These are phyloP conservation scores for Saposhnikovia divaricata DNA, from an alignment of 129 eudicot genomes.

Conservation along the genomic window DNA sequence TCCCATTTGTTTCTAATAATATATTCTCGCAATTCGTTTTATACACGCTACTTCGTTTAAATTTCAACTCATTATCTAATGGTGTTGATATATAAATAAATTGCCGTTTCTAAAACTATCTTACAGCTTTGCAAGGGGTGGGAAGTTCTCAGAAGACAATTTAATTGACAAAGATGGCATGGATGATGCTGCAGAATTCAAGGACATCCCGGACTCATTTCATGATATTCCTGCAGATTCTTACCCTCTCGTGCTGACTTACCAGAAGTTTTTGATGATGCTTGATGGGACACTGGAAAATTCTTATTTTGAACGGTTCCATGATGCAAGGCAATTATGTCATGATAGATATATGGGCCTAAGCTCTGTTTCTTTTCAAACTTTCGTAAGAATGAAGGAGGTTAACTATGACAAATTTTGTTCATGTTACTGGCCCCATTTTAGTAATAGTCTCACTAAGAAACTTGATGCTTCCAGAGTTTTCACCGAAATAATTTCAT, in stretches of 20 bases:
- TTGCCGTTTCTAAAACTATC: neutral
- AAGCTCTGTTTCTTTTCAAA: conserved; percentile 34
- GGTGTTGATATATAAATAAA: neutral
- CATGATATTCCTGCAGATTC: conserved; percentile 26
- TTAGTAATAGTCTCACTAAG: conserved; percentile 39
- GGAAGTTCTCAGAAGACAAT: conserved; percentile 18
- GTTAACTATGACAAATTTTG: conserved; percentile 52
- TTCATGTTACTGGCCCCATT: conserved; percentile 60
- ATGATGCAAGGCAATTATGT: conserved; percentile 11
- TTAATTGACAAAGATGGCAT: conserved; percentile 30
- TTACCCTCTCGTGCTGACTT: conserved; percentile 72
- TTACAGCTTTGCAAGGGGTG: conserved; percentile 29
- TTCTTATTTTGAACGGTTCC: conserved; percentile 56
- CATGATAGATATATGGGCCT: conserved; percentile 14
- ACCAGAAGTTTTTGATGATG: conserved; percentile 66
- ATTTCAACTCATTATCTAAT: neutral
- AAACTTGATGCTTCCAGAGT: conserved; percentile 56
- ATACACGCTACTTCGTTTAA: neutral
- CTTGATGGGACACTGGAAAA: conserved; percentile 69
- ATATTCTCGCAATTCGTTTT: neutral
- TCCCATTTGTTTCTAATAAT: neutral
- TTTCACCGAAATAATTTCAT: conserved; percentile 72
- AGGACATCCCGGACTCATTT: conserved; percentile 51
- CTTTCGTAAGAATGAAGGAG: conserved; percentile 39
- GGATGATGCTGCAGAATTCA: conserved; percentile 33